Base-by-base conservation (phyloP, 176 grass and related monocot genomes). In the Aegilops longissima region DNA sequence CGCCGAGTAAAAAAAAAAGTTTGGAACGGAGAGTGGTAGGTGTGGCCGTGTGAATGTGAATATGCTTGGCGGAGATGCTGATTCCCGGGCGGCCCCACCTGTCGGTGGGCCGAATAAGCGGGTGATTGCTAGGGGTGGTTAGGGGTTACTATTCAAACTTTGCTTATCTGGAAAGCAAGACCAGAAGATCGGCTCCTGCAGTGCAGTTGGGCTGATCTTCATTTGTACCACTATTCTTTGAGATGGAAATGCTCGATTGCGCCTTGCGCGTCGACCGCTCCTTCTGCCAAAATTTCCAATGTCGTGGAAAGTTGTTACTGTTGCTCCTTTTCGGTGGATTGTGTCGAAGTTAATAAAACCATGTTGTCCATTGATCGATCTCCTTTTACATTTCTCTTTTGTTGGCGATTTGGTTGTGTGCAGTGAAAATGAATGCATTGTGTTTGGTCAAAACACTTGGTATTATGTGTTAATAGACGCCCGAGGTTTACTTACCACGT, bases 11-110 rank as follows among this genome's bases (percentile, higher is more conserved):
- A 14, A 21, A 27, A 68, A 34, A 39, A 17, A 2, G 14, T 2
- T 2, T 14, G 21, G 25, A 14, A 47, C 31, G 17, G 30, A 24
- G 2, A 11, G 38, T 17, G 62, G 73, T 51, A 6, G 73, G 76
- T 21, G 49, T 17, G 82, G 29, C 44, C 73, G 73, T 67, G 47
- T 52, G 49, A 17, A 52, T 52, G 16, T 44, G 89, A 87, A 90
- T 83, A 90, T 35, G 29, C 25, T n/a, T 18, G 76, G 24, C 52
- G 35, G 68, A 85, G 82, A 89, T 76, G 77, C 82, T 2, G 72
- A 77, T 33, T 23, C 76, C 30, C 1, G 0, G 1, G 0, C 21
- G 66, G 85, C 17, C 75, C 80, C 85, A 62, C 68, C 17, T 87
- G 89, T 34, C 81, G 49, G 80, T 25, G 61, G 18, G 18, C 3